phyloP scores from a whole-genome alignment of 129 eudicot genomes.

The Pseudognaphalium luteoalbum region DNA sequence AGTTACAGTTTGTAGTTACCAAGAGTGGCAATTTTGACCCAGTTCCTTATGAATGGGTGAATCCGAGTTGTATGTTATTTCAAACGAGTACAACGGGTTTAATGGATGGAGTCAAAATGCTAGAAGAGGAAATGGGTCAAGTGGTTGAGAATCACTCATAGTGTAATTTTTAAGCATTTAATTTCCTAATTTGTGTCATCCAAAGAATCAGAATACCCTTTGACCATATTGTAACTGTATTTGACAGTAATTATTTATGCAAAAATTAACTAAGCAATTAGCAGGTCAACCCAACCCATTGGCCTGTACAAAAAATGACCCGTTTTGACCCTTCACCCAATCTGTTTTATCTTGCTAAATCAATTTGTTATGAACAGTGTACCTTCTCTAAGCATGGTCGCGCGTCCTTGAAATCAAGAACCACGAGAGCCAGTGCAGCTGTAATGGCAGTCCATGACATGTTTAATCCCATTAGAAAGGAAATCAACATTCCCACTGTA shows the following conservation, averaged over 20 bases:
- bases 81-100: not conserved
- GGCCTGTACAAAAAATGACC: not conserved
- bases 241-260: too few species aligned
- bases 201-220: not conserved
- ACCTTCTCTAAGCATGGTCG: slow-evolving; percentile 84
- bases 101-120: not conserved
- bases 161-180: not conserved
- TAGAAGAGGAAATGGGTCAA: not conserved
- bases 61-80: not conserved
- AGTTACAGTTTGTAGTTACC: not conserved
- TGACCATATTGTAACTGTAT: too few species aligned
- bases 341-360: not conserved
- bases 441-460: slow-evolving; percentile 97
- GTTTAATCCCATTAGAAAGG: slow-evolving; percentile 68
- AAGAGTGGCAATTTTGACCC: not conserved
- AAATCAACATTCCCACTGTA: slow-evolving; percentile 79
- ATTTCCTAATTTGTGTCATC: not conserved
- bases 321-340: not conserved
- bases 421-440: slow-evolving; percentile 91
- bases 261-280: not conserved
- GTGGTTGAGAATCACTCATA: not conserved
- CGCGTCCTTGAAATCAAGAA: slow-evolving; percentile 95
- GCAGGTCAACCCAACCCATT: not conserved
- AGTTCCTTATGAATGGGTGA: not conserved
- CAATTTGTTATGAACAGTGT: not conserved